Conservation (phyloP, 495 filamentous ascomycete genomes). For the Neurospora cerealis region DNA sequence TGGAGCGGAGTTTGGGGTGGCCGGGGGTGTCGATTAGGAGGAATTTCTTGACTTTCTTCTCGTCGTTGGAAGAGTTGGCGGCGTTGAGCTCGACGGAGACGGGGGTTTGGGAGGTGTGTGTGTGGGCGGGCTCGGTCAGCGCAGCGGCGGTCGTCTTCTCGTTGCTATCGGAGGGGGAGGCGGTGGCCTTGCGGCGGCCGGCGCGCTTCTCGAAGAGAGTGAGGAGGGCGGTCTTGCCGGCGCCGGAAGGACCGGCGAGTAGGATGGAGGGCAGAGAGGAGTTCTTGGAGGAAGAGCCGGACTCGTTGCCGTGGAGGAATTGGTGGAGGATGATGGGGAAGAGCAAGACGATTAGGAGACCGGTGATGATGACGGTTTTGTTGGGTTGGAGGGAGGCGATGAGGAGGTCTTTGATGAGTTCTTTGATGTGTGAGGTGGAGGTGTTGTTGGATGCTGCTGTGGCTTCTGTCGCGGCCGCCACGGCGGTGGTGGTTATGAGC, state of each 20-base stretch:
- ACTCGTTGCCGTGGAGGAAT: conserved; percentile 34
- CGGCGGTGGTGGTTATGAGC: conserved; percentile 5
- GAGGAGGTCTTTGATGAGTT: conserved; percentile 21
- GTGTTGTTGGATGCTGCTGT: not conserved
- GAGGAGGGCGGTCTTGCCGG: conserved; percentile 81
- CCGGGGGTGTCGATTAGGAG: conserved; percentile 82
- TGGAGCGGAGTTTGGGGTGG: conserved; percentile 79
- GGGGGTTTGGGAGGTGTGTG: conserved; percentile 75
- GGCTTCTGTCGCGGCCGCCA: conserved; percentile 1
- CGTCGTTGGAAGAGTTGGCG: conserved; percentile 43
- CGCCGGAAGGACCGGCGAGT: conserved; percentile 71
- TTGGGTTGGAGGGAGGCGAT: conserved; percentile 43
- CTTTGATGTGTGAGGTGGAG: conserved; percentile 6
- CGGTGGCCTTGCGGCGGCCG: conserved; percentile 7
- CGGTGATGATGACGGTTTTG: conserved; percentile 47
- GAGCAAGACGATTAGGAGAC: conserved; percentile 57
- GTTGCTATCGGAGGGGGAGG: conserved; percentile 1
- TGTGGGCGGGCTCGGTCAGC: conserved; percentile 2
- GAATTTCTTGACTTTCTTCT: conserved; percentile 48
- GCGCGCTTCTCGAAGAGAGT: conserved; percentile 49
- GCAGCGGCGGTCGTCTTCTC: not conserved
- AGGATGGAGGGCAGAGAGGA: conserved; percentile 70
- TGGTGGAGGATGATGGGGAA: conserved; percentile 71
- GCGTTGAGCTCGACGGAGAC: conserved; percentile 62
- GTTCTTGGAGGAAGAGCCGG: conserved; percentile 48